Percentiles rank a stretch among this genome's conserved stretches.
These are phyloP conservation scores for Penicillium olsonii DNA, from an alignment of 2,329 filamentous ascomycete species.

Conservation along the genomic window DNA sequence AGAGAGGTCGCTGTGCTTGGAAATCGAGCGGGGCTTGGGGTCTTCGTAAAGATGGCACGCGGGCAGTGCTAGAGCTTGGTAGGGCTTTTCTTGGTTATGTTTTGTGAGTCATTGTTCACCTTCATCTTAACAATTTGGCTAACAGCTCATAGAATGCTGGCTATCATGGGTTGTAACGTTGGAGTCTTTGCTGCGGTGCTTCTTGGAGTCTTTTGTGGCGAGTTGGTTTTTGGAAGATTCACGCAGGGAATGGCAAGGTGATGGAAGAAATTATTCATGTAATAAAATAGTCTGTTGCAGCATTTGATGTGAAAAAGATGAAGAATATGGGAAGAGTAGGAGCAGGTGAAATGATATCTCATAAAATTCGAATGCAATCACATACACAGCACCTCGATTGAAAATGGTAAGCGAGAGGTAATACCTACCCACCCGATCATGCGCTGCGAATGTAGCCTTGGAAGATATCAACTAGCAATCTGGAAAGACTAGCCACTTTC, in stretches of 20 bases:
- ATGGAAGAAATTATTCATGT: neutral
- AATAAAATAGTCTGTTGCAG: too few species aligned
- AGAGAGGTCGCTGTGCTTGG: neutral
- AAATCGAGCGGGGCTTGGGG: constrained; percentile 4
- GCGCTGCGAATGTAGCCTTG: too few species aligned
- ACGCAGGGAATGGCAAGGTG: neutral
- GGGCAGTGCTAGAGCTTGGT: neutral
- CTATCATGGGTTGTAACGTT: constrained; percentile 6
- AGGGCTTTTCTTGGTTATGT: constrained; percentile 9
- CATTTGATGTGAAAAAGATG: too few species aligned
- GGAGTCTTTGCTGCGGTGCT: constrained; percentile 3
- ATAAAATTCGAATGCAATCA: too few species aligned
- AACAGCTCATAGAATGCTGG: constrained; percentile 6
- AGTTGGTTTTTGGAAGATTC: constrained; percentile 6
- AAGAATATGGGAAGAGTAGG: too few species aligned
- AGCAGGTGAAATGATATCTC: too few species aligned
- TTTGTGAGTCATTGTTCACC: neutral
- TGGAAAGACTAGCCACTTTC: too few species aligned
- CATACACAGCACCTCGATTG: too few species aligned
- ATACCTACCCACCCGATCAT: too few species aligned
- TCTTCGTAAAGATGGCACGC: constrained; percentile 2
- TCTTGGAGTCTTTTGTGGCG: constrained; percentile 2
- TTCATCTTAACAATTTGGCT: neutral
- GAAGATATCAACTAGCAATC: too few species aligned
- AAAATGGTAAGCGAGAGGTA: too few species aligned